Evolutionary conservation across 371 early-diverging fungal genomes (phyloP).

Genomic region (Coemansia sp.): DNA sequence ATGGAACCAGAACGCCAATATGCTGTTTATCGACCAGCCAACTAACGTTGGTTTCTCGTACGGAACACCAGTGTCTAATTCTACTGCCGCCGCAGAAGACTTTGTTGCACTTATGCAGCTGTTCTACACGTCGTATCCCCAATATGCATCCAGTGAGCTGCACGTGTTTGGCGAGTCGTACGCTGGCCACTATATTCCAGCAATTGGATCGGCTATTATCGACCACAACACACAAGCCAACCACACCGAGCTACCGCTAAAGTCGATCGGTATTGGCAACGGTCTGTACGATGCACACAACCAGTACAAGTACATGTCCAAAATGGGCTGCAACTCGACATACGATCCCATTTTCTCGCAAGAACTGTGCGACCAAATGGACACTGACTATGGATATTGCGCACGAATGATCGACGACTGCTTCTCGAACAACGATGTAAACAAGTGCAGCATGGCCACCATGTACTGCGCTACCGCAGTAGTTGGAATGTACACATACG

Average conservation of each 20-base stretch:
- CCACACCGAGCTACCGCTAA: slow-evolving; percentile 57
- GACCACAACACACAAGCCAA: slow-evolving; percentile 51
- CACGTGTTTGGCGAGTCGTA: slow-evolving; percentile 60
- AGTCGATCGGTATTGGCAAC: slow-evolving; percentile 79
- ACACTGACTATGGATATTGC: slow-evolving; percentile 65
- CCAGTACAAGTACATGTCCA: slow-evolving; percentile 78
- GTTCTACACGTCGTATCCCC: slow-evolving; percentile 62
- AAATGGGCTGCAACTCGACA: slow-evolving; percentile 74
- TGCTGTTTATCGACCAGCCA: slow-evolving; percentile 84
- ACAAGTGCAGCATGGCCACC: slow-evolving; percentile 73
- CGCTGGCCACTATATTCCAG: slow-evolving; percentile 75
- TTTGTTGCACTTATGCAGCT: slow-evolving; percentile 62
- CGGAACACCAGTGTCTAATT: slow-evolving; percentile 54
- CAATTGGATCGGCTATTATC: slow-evolving; percentile 62
- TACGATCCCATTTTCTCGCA: slow-evolving; percentile 68
- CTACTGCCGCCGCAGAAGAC: slow-evolving; percentile 58
- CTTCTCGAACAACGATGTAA: slow-evolving; percentile 61
- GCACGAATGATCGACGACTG: slow-evolving; percentile 67
- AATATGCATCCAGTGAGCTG: slow-evolving; percentile 53
- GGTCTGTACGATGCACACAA: slow-evolving; percentile 78
- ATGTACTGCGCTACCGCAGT: slow-evolving; percentile 70
- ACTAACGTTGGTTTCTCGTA: slow-evolving; percentile 77
- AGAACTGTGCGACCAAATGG: slow-evolving; percentile 65
- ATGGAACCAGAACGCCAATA: slow-evolving; percentile 75
- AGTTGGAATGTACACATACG: slow-evolving; percentile 54